These are phyloP conservation scores for Fusarium brachygibbosum DNA, from an alignment of 2,329 filamentous ascomycete genomes.

Conservation along the genomic window DNA sequence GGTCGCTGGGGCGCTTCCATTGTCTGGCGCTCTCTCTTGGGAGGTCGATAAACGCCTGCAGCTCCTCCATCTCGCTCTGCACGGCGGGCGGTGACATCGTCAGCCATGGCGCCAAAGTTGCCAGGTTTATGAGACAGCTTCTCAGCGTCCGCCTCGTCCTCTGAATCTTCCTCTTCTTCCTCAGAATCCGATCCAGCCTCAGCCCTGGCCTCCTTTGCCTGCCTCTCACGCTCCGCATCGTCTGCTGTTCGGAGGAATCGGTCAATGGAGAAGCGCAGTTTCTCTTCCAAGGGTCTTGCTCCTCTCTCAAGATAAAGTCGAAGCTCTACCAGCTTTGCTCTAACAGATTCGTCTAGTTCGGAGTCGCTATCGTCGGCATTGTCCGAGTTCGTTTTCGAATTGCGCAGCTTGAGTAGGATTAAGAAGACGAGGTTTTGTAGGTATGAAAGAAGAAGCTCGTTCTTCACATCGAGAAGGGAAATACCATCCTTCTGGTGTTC, in stretches of 20 bases:
- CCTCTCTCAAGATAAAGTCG: conserved; percentile 95
- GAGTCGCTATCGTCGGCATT: conserved; percentile 53
- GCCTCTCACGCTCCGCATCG: conserved; percentile 69
- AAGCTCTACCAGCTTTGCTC: conserved; percentile 89
- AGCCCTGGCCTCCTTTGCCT: conserved; percentile 51
- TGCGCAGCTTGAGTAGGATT: conserved; percentile 83
- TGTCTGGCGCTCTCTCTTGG: conserved; percentile 85
- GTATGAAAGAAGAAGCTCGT: conserved; percentile 96
- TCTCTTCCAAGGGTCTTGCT: conserved; percentile 88
- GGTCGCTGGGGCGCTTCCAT: conserved; percentile 79
- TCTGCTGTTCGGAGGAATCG: conserved; percentile 91
- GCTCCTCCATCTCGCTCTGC: conserved; percentile 52
- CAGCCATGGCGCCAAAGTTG: conserved; percentile 50
- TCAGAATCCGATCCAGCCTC: conserved; percentile 48
- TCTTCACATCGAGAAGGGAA: conserved; percentile 94
- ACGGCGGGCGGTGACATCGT: conserved; percentile 51
- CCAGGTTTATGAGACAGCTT: conserved; percentile 46
- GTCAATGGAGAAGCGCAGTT: conserved; percentile 95
- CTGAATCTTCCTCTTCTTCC: conserved; percentile 54
- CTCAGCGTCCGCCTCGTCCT: conserved; percentile 55
- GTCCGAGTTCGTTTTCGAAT: conserved; percentile 54
- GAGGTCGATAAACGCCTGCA: conserved; percentile 87
- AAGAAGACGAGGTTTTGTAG: conserved; percentile 93
- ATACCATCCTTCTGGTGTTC: conserved; percentile 87
- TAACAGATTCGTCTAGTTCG: conserved; percentile 73